Percentiles rank a stretch among this genome's conserved stretches.
phyloP scores from a whole-genome alignment of 129 eudicot genomes.

The Chrysanthemum lavandulifolium region DNA sequence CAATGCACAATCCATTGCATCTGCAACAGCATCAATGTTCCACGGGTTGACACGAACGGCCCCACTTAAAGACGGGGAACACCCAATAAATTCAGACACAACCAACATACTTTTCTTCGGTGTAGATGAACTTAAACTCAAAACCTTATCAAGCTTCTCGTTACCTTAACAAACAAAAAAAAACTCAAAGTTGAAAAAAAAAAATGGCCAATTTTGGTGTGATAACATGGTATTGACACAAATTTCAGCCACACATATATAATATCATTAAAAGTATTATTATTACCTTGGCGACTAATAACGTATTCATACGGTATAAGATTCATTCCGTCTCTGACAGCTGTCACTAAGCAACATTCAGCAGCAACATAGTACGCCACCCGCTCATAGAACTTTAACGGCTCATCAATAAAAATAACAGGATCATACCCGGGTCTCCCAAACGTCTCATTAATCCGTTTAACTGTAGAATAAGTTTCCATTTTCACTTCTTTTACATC shows the following conservation, averaged over 20 bases:
- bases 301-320: constrained; percentile 83
- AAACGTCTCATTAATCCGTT: constrained; percentile 57
- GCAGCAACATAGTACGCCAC: constrained; percentile 77
- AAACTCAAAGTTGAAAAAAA: no score
- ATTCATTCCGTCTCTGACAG: constrained; percentile 88
- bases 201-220: no score
- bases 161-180: constrained; percentile 28
- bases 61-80: constrained; percentile 89
- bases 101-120: constrained; percentile 79
- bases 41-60: constrained; percentile 89
- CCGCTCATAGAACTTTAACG: constrained; percentile 62
- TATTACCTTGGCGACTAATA: constrained; percentile 55
- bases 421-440: constrained; percentile 74
- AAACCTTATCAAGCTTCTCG: constrained; percentile 53
- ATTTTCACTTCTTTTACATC: constrained; percentile 78
- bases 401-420: constrained; percentile 58
- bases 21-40: constrained; percentile 81
- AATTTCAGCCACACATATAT: no score
- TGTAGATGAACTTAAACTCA: constrained; percentile 39
- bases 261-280: no score
- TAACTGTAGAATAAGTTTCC: constrained; percentile 62
- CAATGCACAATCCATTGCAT: constrained; percentile 79
- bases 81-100: constrained; percentile 87
- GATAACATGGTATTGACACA: no score
- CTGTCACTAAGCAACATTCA: constrained; percentile 80